These are phyloP conservation scores for Juglanconis oblonga DNA, from an alignment of 2,329 filamentous ascomycete species.

Conservation along the genomic window DNA sequence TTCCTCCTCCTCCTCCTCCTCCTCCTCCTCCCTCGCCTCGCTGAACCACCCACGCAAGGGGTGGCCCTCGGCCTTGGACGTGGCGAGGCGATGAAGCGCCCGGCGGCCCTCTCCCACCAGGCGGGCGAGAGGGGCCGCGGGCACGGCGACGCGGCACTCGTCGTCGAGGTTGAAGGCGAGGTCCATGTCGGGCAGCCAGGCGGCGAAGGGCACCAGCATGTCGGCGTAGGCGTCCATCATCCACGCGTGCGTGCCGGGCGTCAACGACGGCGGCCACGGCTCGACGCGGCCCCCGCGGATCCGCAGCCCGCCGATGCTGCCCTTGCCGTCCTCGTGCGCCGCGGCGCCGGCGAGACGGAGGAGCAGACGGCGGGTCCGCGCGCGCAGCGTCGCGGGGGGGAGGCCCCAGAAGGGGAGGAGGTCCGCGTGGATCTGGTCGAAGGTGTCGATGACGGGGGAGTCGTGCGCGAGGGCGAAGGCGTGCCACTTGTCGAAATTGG, in stretches of 20 bases:
- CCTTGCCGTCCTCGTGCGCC: constrained; percentile 26
- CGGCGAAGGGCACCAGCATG: constrained; percentile 39
- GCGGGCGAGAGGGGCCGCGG: constrained; percentile 38
- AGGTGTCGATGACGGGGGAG: constrained; percentile 67
- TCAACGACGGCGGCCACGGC: constrained; percentile 30
- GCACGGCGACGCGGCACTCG: constrained; percentile 45
- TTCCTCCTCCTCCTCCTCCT: background rate
- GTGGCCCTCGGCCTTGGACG: background rate
- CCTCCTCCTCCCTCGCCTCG: background rate
- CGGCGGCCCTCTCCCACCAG: constrained; percentile 27
- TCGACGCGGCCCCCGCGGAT: constrained; percentile 29
- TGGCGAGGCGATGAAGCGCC: background rate
- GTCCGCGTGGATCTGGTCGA: constrained; percentile 64
- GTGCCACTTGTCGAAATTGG: constrained; percentile 75
- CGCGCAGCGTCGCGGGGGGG: constrained; percentile 56
- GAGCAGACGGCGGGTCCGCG: constrained; percentile 37
- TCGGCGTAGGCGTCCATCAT: constrained; percentile 34
- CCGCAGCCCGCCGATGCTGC: constrained; percentile 32
- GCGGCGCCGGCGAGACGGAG: too few relatives aligned
- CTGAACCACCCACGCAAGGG: background rate
- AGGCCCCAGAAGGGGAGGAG: constrained; percentile 69
- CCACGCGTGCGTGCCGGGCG: constrained; percentile 33
- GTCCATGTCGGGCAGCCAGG: constrained; percentile 50
- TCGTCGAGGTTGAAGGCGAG: constrained; percentile 50
- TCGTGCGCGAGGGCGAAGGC: constrained; percentile 54